Conservation (phyloP, 2,329 filamentous ascomycete genomes). For the Neofusicoccum cordaticola region DNA sequence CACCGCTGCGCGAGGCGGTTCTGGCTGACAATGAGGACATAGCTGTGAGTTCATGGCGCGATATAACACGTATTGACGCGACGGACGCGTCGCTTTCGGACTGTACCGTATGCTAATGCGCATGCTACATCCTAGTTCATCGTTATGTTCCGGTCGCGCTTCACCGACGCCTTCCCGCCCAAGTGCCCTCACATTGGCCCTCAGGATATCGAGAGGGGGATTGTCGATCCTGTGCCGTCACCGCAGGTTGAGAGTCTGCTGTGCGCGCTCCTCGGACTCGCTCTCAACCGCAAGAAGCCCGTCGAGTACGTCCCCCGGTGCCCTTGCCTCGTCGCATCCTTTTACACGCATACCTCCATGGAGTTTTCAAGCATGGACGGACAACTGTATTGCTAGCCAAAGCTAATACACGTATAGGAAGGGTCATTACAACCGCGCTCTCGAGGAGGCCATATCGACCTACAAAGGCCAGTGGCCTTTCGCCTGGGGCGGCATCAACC, state of each 20-base stretch:
- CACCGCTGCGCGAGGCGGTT: slow-evolving; percentile 85
- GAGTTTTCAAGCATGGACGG: not conserved
- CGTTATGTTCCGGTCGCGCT: slow-evolving; percentile 95
- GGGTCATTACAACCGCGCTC: slow-evolving; percentile 85
- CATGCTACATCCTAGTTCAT: slow-evolving; percentile 67
- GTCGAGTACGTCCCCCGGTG: slow-evolving; percentile 73
- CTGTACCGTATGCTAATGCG: slow-evolving; percentile 27
- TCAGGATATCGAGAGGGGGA: slow-evolving; percentile 87
- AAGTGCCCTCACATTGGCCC: slow-evolving; percentile 87
- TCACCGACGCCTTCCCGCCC: slow-evolving; percentile 83
- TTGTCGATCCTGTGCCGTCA: slow-evolving; percentile 73
- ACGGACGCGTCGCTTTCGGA: slow-evolving; percentile 7
- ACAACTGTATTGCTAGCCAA: not conserved
- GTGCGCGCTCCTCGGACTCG: slow-evolving; percentile 81
- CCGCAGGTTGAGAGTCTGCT: slow-evolving; percentile 84
- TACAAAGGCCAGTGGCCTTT: slow-evolving; percentile 86
- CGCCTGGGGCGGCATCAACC: slow-evolving; percentile 79
- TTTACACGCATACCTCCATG: not conserved
- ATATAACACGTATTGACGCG: slow-evolving; percentile 35
- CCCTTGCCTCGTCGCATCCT: not conserved
- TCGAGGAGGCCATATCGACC: slow-evolving; percentile 86
- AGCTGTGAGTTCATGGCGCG: slow-evolving; percentile 65
- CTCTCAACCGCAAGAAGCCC: slow-evolving; percentile 96
- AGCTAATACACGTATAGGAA: slow-evolving; percentile 58
- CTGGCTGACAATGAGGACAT: slow-evolving; percentile 89